phyloP scores from a whole-genome alignment of 305 asterid genomes.

The Ajuga reptans region DNA sequence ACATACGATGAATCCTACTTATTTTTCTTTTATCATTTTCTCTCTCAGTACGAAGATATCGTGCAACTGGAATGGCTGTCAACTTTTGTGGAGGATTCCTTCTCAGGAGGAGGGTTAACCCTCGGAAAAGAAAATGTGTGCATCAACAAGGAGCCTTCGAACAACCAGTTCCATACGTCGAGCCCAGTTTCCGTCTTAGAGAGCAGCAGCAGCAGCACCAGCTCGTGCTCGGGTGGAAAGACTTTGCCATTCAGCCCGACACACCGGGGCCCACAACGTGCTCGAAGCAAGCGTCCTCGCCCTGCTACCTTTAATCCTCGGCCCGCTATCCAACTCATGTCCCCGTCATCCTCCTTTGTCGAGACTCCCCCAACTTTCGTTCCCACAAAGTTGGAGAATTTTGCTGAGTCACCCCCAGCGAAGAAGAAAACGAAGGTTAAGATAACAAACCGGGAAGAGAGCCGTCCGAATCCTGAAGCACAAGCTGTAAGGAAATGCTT shows the following conservation, averaged over 20 bases:
- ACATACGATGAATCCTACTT: background rate
- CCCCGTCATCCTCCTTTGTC: constrained; percentile 28
- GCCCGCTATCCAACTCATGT: constrained; percentile 39
- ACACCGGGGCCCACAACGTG: constrained; percentile 65
- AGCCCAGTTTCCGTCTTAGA: constrained; percentile 79
- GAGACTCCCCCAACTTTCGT: constrained; percentile 35
- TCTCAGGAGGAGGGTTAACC: constrained; percentile 58
- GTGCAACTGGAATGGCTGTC: constrained; percentile 85
- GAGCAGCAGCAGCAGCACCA: constrained; percentile 63
- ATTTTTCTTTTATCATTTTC: background rate
- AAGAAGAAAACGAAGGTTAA: constrained; percentile 45
- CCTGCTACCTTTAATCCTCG: constrained; percentile 61
- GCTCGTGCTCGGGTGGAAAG: constrained; percentile 45
- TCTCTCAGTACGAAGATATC: constrained; percentile 66
- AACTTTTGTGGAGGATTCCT: constrained; percentile 69
- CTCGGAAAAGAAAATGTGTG: constrained; percentile 36
- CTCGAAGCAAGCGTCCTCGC: constrained; percentile 80
- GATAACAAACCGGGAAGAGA: constrained; percentile 22
- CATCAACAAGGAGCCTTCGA: constrained; percentile 34
- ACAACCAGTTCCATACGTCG: constrained; percentile 42
- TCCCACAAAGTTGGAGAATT: constrained; percentile 32
- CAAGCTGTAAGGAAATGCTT: constrained; percentile 62
- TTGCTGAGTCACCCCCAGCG: constrained; percentile 32
- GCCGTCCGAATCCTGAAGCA: constrained; percentile 18
- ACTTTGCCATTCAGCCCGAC: constrained; percentile 35